phyloP scores from a whole-genome alignment of 176 grass and related monocot genomes.

The Poa annua region DNA sequence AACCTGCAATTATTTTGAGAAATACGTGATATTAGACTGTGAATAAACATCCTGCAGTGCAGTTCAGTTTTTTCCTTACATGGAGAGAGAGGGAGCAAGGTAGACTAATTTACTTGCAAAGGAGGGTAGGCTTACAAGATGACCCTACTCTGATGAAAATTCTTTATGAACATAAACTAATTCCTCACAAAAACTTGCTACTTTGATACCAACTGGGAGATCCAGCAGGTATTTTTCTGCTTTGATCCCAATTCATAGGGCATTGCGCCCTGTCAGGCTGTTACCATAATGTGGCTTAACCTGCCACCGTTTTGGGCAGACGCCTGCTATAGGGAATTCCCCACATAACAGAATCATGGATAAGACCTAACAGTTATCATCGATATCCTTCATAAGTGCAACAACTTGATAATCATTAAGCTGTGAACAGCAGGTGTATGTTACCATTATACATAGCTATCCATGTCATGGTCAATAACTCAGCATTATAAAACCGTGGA shows the following conservation, averaged over 20 bases:
- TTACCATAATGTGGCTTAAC: not conserved
- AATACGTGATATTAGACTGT: slow-evolving; percentile 9
- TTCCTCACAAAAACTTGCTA: not conserved
- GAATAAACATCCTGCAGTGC: slow-evolving; percentile 13
- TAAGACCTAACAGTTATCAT: slow-evolving; percentile 13
- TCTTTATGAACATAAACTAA: not conserved
- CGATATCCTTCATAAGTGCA: not conserved
- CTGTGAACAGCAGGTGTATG: not conserved
- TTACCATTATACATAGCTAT: not conserved
- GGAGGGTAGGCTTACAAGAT: too few species aligned
- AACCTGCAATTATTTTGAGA: slow-evolving; percentile 56
- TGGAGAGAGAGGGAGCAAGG: too few species aligned
- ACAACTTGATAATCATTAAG: not conserved
- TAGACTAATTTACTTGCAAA: too few species aligned
- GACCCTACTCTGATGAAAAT: too few species aligned
- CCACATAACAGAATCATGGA: not conserved
- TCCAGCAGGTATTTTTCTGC: not conserved
- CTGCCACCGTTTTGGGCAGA: not conserved
- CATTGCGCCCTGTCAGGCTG: not conserved
- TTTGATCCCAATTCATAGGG: not conserved
- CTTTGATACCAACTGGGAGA: not conserved
- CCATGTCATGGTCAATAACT: not conserved
- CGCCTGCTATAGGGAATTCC: not conserved
- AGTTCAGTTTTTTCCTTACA: not conserved
- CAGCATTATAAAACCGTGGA: not conserved